phyloP scores from a whole-genome alignment of 768 basidiomycete species.

The Xerocomus brunneocitrinus region DNA sequence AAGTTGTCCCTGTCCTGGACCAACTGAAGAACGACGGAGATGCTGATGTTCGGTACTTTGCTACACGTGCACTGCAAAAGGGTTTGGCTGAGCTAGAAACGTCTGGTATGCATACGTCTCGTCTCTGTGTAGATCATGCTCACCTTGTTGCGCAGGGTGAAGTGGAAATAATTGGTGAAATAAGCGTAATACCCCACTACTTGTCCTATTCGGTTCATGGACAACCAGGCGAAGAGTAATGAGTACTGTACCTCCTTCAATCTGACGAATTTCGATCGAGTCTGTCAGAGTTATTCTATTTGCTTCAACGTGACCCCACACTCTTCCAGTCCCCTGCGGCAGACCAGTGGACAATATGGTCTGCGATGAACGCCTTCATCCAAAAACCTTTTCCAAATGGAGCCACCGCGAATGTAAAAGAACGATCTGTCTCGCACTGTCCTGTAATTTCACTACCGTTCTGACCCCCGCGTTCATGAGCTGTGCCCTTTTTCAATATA shows the following conservation, averaged over 20 bases:
- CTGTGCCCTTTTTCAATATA: slow-evolving; percentile 4
- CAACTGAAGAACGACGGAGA: slow-evolving; percentile 85
- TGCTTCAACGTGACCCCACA: background rate
- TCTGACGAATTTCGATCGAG: slow-evolving; percentile 20
- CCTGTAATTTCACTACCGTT: slow-evolving; percentile 1
- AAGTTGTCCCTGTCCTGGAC: slow-evolving; percentile 79
- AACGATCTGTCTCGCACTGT: background rate
- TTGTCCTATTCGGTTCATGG: slow-evolving; percentile 18
- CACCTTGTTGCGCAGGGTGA: slow-evolving; percentile 16
- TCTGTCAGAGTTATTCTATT: background rate
- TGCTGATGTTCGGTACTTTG: slow-evolving; percentile 96
- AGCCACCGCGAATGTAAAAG: background rate
- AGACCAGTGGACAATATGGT: too few species aligned
- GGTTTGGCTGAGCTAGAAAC: slow-evolving; percentile 35
- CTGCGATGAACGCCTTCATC: too few species aligned
- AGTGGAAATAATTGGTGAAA: slow-evolving; percentile 18
- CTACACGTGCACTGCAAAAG: slow-evolving; percentile 71
- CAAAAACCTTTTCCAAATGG: too few species aligned
- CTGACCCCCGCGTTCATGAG: background rate
- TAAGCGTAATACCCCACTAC: slow-evolving; percentile 29
- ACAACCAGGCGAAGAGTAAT: slow-evolving; percentile 25
- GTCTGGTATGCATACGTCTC: slow-evolving; percentile 31
- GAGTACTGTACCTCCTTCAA: slow-evolving; percentile 31
- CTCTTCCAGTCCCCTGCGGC: too few species aligned
- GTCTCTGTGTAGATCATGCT: slow-evolving; percentile 1